These are phyloP conservation scores for Penicillium olsonii DNA, from an alignment of 2,329 filamentous ascomycete genomes.

Conservation along the genomic window DNA sequence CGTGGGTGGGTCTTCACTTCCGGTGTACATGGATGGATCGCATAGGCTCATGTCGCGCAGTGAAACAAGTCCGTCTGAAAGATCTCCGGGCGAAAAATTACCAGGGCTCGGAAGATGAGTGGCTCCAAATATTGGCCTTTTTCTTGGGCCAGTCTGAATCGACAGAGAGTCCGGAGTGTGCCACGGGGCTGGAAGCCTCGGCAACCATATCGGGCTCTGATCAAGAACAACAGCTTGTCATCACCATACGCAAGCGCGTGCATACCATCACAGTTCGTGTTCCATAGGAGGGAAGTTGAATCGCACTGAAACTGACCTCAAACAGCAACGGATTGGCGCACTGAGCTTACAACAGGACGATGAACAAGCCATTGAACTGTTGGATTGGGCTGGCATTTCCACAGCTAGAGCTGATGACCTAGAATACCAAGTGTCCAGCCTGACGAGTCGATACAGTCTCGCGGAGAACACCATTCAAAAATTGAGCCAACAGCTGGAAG, in stretches of 20 bases:
- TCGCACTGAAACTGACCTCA: conserved; percentile 18
- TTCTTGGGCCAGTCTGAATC: conserved; percentile 34
- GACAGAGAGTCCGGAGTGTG: conserved; percentile 18
- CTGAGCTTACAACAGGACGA: conserved; percentile 55
- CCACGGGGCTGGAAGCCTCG: conserved; percentile 33
- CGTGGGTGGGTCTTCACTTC: conserved; percentile 38
- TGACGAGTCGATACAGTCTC: conserved; percentile 43
- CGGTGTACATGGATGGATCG: neutral
- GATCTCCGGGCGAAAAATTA: conserved; percentile 46
- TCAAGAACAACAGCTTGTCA: conserved; percentile 39
- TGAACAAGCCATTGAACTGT: conserved; percentile 56
- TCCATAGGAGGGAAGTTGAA: neutral
- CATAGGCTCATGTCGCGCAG: conserved; percentile 29
- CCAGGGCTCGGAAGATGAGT: conserved; percentile 46
- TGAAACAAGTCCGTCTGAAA: conserved; percentile 39
- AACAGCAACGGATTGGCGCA: conserved; percentile 55
- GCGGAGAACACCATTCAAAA: conserved; percentile 54
- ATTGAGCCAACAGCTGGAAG: conserved; percentile 57
- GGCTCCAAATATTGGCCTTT: conserved; percentile 38
- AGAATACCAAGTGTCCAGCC: conserved; percentile 41
- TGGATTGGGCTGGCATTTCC: conserved; percentile 58
- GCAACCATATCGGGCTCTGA: conserved; percentile 28
- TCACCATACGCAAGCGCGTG: conserved; percentile 46
- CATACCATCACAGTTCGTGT: conserved; percentile 52
- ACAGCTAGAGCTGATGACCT: conserved; percentile 47